These are phyloP conservation scores for Fusarium sp. DNA, from an alignment of 2,329 filamentous ascomycete genomes.

Conservation along the genomic window DNA sequence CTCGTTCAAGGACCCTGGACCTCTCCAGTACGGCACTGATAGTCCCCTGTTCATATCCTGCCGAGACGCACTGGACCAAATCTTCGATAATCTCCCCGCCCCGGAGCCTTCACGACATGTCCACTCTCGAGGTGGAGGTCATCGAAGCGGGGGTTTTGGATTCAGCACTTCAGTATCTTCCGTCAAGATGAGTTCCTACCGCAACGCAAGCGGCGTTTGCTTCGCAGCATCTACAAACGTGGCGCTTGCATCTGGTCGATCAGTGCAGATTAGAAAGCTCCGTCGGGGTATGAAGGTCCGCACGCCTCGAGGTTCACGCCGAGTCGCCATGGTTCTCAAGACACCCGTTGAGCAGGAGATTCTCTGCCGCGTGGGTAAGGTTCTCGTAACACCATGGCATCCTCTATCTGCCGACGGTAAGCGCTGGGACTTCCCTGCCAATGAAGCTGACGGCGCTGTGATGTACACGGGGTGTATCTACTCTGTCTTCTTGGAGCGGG, in stretches of 20 bases:
- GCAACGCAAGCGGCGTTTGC: slow-evolving; percentile 60
- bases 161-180: slow-evolving; percentile 11
- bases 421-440: slow-evolving; percentile 63
- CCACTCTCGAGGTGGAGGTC: not conserved
- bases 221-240: slow-evolving; percentile 66
- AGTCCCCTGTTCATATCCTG: slow-evolving; percentile 67
- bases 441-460: slow-evolving; percentile 51
- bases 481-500: slow-evolving; percentile 67
- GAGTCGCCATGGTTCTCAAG: slow-evolving; percentile 65
- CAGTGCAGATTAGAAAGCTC: slow-evolving; percentile 59
- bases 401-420: slow-evolving; percentile 60
- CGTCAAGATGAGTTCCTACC: slow-evolving; percentile 61
- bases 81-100: slow-evolving; percentile 62
- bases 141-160: too few relatives aligned
- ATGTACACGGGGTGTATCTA: slow-evolving; percentile 67
- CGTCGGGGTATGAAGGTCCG: slow-evolving; percentile 61
- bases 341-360: slow-evolving; percentile 58
- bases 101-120: slow-evolving; percentile 56
- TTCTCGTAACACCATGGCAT: slow-evolving; percentile 72
- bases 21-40: slow-evolving; percentile 64
- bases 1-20: slow-evolving; percentile 72
- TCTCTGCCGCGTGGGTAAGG: slow-evolving; percentile 61
- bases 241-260: slow-evolving; percentile 57
- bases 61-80: slow-evolving; percentile 62
- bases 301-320: slow-evolving; percentile 64